Evolutionary conservation across 768 basidiomycete species (phyloP).

Genomic region (Infundibulicybe gibba): DNA sequence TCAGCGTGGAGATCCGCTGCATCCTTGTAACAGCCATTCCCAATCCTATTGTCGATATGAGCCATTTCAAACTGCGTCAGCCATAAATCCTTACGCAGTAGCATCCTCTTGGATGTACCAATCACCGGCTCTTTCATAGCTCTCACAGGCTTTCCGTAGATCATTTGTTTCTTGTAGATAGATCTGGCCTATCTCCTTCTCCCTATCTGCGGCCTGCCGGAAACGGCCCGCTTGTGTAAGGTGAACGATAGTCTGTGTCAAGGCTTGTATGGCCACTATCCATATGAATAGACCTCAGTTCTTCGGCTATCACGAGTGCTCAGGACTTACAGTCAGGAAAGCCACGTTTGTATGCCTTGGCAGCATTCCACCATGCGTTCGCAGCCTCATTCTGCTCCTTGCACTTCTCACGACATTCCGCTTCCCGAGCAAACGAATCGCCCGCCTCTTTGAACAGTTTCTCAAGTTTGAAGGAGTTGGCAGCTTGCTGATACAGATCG

Average conservation of each 20-base stretch:
- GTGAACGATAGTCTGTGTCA: constrained; percentile 80
- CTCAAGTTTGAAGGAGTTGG: constrained; percentile 90
- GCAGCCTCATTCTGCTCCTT: constrained; percentile 93
- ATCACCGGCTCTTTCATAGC: constrained; percentile 87
- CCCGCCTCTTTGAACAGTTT: constrained; percentile 91
- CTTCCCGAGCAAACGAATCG: constrained; percentile 89
- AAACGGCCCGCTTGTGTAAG: constrained; percentile 86
- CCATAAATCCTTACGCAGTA: constrained; percentile 62
- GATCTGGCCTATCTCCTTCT: constrained; percentile 96
- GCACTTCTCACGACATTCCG: constrained; percentile 87
- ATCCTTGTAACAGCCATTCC: constrained; percentile 93
- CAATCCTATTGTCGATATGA: constrained; percentile 56
- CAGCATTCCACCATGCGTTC: constrained; percentile 98
- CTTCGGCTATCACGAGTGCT: too few relatives aligned
- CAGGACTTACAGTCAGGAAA: constrained; percentile 70
- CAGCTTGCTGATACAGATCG: constrained; percentile 92
- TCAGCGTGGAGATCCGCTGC: constrained; percentile 95
- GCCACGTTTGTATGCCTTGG: constrained; percentile 92
- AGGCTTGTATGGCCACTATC: constrained; percentile 84
- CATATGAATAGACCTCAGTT: constrained; percentile 4
- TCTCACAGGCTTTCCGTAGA: constrained; percentile 84
- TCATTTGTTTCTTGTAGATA: constrained; percentile 82
- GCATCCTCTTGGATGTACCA: constrained; percentile 99
- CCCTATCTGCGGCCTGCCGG: constrained; percentile 95
- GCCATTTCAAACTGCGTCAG: not conserved